phyloP scores from a whole-genome alignment of 805 yeast species.

The Ogataea henricii region DNA sequence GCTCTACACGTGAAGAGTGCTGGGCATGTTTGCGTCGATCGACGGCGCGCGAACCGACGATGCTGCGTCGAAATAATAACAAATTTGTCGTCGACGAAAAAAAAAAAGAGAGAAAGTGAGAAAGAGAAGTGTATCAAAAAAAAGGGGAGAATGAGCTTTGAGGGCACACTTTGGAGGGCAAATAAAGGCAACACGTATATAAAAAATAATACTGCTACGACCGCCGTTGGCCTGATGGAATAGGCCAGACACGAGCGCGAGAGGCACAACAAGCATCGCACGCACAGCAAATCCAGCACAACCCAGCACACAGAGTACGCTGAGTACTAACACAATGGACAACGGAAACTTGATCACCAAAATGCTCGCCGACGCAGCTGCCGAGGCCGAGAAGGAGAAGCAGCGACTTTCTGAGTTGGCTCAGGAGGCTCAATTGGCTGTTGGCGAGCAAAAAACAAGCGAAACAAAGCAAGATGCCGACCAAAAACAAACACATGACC shows the following conservation, averaged over 20 bases:
- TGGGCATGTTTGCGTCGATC: conserved; percentile 4
- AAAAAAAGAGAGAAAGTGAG: no score
- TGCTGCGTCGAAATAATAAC: conserved; percentile 1
- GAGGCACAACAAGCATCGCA: neutral
- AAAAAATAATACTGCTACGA: neutral
- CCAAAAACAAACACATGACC: neutral
- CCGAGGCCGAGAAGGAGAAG: conserved; percentile 32
- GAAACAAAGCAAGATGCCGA: conserved; percentile 4
- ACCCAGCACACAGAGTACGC: neutral
- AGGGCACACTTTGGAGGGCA: conserved; percentile 1
- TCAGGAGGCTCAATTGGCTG: neutral
- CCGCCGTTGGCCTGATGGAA: conserved; percentile 1
- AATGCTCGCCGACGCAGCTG: conserved; percentile 37
- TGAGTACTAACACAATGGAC: conserved; percentile 6
- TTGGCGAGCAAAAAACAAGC: conserved; percentile 4
- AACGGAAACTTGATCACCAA: conserved; percentile 31
- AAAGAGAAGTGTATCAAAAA: neutral
- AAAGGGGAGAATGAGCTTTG: neutral
- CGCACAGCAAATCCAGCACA: neutral
- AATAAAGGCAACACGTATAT: neutral
- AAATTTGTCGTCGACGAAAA: conserved; percentile 2
- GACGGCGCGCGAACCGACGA: neutral
- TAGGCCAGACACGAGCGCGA: neutral
- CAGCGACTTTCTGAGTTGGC: conserved; percentile 9
- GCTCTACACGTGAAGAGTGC: conserved; percentile 50